phyloP scores from a whole-genome alignment of 148 eudicot species.

The Linanthus parryae region DNA sequence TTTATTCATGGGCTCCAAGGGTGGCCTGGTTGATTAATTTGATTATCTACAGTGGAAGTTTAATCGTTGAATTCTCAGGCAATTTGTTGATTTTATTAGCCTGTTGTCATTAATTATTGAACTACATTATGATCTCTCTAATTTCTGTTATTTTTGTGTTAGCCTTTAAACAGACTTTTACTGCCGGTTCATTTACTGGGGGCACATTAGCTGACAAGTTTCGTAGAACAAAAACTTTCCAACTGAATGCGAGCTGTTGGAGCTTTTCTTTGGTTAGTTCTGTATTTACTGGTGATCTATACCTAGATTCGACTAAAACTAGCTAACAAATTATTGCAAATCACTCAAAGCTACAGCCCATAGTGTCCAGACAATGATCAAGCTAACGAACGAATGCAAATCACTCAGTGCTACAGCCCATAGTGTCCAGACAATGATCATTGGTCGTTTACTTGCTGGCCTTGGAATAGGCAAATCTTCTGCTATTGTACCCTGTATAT shows the following conservation, averaged over 20 bases:
- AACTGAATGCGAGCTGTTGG: conserved; percentile 77
- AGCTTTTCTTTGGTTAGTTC: conserved; percentile 75
- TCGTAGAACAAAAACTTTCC: conserved; percentile 80
- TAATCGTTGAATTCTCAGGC: no score
- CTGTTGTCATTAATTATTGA: no score
- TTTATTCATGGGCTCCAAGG: no score
- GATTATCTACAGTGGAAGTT: no score
- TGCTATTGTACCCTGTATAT: conserved; percentile 92
- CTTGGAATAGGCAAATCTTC: conserved; percentile 94
- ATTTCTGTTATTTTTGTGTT: no score
- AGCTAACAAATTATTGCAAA: conserved; percentile 15
- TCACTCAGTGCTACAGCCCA: conserved; percentile 67
- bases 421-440: conserved; percentile 64
- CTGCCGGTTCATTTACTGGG: conserved; percentile 91
- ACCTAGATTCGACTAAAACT: conserved; percentile 1
- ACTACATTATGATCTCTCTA: no score
- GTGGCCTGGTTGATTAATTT: no score
- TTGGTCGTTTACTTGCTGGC: conserved; percentile 86
- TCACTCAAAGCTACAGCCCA: no score
- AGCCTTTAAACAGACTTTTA: no score
- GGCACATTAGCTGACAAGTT: conserved; percentile 86
- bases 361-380: no score
- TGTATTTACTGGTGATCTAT: conserved; percentile 5
- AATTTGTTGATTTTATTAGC: no score
- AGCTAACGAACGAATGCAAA: no score